Conservation (phyloP, 2,329 filamentous ascomycete species). For the Cladosporium sp. region DNA sequence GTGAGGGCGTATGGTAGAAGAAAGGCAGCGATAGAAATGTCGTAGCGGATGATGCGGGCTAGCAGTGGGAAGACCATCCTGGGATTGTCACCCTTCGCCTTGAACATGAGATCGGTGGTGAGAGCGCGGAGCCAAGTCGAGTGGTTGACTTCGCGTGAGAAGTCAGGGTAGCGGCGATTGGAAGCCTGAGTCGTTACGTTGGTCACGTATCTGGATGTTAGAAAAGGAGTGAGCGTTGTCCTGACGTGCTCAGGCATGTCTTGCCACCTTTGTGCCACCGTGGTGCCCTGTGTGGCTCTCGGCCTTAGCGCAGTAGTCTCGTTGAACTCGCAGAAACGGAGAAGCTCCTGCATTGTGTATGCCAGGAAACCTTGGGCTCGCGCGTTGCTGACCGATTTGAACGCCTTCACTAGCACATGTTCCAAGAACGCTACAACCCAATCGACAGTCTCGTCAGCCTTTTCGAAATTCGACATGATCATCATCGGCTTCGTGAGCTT, state of each 20-base stretch:
- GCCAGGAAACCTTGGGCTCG: conserved; percentile 87
- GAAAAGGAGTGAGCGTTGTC: conserved; percentile 82
- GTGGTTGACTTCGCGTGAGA: conserved; percentile 67
- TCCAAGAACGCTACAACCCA: conserved; percentile 86
- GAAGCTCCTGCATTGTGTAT: conserved; percentile 89
- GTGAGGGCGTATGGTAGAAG: conserved; percentile 83
- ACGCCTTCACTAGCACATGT: conserved; percentile 85
- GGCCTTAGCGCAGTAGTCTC: conserved; percentile 54
- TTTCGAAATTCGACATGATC: conserved; percentile 81
- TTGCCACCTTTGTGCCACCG: conserved; percentile 73
- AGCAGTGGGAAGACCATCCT: conserved; percentile 78
- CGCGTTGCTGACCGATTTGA: conserved; percentile 85
- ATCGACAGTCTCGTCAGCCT: conserved; percentile 73
- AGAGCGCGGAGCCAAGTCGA: conserved; percentile 79
- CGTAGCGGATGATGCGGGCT: conserved; percentile 77
- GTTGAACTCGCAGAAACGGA: conserved; percentile 74
- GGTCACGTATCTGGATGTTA: conserved; percentile 77
- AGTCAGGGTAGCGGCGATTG: conserved; percentile 69
- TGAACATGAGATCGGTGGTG: conserved; percentile 78
- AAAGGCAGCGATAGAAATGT: conserved; percentile 82
- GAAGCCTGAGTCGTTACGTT: conserved; percentile 31
- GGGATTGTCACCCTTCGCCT: conserved; percentile 71
- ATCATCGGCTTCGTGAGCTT: conserved; percentile 81
- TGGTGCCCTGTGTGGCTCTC: conserved; percentile 56
- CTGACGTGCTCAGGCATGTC: conserved; percentile 73